Evolutionary conservation across 176 grass and related monocot species (phyloP).

Genomic region (Zizania latifolia): DNA sequence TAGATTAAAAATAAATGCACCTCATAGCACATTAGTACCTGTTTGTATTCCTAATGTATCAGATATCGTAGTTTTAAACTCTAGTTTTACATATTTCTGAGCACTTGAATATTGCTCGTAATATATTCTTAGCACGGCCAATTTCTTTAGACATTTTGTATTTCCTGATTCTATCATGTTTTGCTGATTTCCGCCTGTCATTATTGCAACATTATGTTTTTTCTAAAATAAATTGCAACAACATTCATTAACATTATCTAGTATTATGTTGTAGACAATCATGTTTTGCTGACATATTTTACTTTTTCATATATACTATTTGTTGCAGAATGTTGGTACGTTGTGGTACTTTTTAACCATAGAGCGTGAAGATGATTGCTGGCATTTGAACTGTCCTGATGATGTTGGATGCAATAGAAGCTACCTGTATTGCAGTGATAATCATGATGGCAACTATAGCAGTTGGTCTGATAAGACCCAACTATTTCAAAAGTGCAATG

Average conservation of each 20-base stretch:
- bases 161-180: not conserved
- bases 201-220: not conserved
- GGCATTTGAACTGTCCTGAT: constrained; percentile 38
- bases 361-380: constrained; percentile 62
- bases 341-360: constrained; percentile 84
- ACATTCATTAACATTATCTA: not conserved
- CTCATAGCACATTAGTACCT: not conserved
- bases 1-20: not conserved
- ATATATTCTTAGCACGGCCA: not conserved
- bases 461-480: constrained; percentile 28
- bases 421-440: constrained; percentile 60
- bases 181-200: not conserved
- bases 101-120: not conserved
- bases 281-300: not conserved
- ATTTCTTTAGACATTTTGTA: not conserved
- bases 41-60: not conserved
- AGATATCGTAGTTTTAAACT: not conserved
- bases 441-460: constrained; percentile 12
- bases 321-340: constrained; percentile 81
- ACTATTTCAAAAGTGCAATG: constrained; percentile 28
- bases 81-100: not conserved
- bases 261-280: not conserved
- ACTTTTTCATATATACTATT: not conserved
- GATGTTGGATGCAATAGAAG: not conserved
- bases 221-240: not conserved